Conservation (phyloP, 2,329 filamentous ascomycete species). For the Epichloe elymi region DNA sequence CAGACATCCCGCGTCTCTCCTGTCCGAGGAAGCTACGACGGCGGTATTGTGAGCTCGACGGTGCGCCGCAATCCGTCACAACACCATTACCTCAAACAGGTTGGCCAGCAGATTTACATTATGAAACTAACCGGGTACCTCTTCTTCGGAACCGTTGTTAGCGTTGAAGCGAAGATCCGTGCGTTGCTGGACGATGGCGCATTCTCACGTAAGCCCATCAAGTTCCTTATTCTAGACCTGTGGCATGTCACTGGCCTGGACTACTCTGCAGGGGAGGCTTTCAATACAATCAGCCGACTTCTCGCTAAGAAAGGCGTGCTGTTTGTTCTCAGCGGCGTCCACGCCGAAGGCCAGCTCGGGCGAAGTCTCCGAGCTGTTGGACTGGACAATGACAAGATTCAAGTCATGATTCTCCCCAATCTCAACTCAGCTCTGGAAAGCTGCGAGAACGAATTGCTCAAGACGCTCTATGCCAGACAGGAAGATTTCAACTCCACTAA, state of each 20-base stretch:
- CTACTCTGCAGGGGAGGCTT: constrained; percentile 95
- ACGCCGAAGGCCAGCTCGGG: constrained; percentile 62
- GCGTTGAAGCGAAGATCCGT: constrained; percentile 80
- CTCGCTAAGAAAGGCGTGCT: constrained; percentile 64
- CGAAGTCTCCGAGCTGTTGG: constrained; percentile 73
- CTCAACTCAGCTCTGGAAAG: constrained; percentile 88
- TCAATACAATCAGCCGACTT: constrained; percentile 81
- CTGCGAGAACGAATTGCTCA: constrained; percentile 88
- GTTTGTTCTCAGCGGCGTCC: constrained; percentile 72
- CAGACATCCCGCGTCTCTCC: constrained; percentile 85
- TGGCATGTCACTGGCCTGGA: constrained; percentile 84
- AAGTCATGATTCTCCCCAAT: constrained; percentile 71
- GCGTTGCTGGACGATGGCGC: constrained; percentile 69
- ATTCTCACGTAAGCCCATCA: constrained; percentile 67
- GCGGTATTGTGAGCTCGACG: constrained; percentile 79
- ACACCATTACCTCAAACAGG: constrained; percentile 71
- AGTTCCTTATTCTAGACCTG: constrained; percentile 81
- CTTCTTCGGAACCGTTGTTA: constrained; percentile 97
- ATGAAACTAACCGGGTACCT: constrained; percentile 88
- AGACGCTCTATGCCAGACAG: constrained; percentile 60
- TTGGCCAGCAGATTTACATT: constrained; percentile 77
- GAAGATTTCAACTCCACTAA: constrained; percentile 41
- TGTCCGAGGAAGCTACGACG: constrained; percentile 80
- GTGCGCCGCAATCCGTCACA: constrained; percentile 85
- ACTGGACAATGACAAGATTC: constrained; percentile 57